phyloP scores from a whole-genome alignment of 106 monocot genomes.

The Platanthera guangdongensis region DNA sequence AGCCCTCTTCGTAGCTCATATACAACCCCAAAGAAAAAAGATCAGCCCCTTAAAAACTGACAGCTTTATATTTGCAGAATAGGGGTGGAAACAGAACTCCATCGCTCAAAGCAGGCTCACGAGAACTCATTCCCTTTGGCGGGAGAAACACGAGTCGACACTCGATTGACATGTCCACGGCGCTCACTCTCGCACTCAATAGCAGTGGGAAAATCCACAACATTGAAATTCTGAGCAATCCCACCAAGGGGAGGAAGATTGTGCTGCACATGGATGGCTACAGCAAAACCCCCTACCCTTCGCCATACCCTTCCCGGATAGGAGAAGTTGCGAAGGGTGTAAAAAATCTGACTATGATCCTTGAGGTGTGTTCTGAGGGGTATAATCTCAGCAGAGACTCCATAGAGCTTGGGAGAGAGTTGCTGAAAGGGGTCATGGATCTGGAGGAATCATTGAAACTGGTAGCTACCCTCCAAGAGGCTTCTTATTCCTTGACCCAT shows the following conservation, averaged over 20 bases:
- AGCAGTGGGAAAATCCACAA: conserved; percentile 51
- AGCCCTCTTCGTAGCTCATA: neutral
- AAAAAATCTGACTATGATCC: conserved; percentile 54
- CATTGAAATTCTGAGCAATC: conserved; percentile 29
- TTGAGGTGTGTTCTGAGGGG: conserved; percentile 32
- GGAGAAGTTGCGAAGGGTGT: conserved; percentile 48
- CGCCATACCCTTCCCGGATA: conserved; percentile 28
- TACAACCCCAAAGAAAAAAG: neutral
- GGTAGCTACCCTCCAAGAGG: conserved; percentile 54
- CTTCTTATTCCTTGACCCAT: conserved; percentile 43
- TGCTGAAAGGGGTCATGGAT: conserved; percentile 65
- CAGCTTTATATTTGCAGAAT: conserved; percentile 11
- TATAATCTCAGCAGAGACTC: conserved; percentile 24
- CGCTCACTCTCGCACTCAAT: conserved; percentile 55
- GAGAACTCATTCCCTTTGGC: conserved; percentile 38
- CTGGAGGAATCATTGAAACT: conserved; percentile 67
- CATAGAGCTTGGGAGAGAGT: conserved; percentile 33
- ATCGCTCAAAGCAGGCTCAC: conserved; percentile 17
- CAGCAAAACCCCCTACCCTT: conserved; percentile 16
- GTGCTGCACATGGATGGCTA: conserved; percentile 23
- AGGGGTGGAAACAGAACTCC: conserved; percentile 18
- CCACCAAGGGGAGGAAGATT: conserved; percentile 8
- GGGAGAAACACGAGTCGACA: conserved; percentile 16
- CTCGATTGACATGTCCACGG: conserved; percentile 48
- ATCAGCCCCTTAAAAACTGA: neutral